Evolutionary conservation across 192 early-diverging fungal genomes (phyloP).

Genomic region (Coemansia sp.): DNA sequence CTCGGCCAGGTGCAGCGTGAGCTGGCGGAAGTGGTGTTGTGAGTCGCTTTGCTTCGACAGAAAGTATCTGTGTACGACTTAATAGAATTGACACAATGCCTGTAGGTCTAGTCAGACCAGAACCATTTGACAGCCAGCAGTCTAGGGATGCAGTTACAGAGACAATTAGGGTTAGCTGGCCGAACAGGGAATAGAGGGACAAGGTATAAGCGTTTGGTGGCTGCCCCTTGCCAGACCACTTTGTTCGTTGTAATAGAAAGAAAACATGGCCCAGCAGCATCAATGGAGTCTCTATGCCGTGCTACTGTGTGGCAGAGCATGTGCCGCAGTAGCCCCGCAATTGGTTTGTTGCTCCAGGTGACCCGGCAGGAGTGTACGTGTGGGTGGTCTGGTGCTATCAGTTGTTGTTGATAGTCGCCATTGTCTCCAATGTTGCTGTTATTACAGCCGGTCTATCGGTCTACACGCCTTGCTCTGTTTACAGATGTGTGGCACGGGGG

Average conservation of each 20-base stretch:
- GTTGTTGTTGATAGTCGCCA: background rate
- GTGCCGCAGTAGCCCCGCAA: constrained; percentile 12
- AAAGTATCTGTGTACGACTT: background rate
- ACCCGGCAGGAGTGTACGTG: constrained; percentile 1
- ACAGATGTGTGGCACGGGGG: background rate
- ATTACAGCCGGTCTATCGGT: background rate
- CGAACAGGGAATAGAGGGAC: background rate
- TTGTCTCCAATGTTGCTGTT: constrained; percentile 8
- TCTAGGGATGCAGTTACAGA: background rate
- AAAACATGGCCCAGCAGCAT: background rate
- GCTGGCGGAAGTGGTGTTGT: constrained; percentile 25
- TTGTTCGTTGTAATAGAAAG: background rate
- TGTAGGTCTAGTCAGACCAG: background rate
- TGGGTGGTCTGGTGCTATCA: constrained; percentile 6
- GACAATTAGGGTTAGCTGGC: background rate
- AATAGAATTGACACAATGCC: background rate
- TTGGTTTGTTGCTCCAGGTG: constrained; percentile 2
- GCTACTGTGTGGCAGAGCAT: constrained; percentile 1
- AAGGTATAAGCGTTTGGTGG: background rate
- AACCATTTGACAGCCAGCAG: background rate
- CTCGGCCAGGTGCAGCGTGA: constrained; percentile 41
- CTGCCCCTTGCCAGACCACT: constrained; percentile 2
- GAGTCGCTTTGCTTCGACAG: background rate
- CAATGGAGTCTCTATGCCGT: constrained; percentile 1
- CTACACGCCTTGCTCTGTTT: background rate